Conservation (phyloP, 176 grass and related monocot species). For the Bonia amplexicaulis region DNA sequence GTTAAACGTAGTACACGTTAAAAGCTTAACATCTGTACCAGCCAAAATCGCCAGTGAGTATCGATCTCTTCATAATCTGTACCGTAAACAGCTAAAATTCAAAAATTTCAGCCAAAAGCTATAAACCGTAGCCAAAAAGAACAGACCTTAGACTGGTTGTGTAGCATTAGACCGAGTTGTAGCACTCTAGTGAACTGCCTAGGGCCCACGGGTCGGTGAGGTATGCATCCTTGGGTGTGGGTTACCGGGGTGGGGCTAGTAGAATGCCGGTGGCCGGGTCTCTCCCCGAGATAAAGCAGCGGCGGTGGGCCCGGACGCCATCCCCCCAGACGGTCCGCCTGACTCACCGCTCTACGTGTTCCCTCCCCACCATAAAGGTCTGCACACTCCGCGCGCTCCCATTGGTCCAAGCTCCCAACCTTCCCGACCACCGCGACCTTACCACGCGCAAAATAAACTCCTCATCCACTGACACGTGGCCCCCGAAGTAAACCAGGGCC, state of each 20-base stretch:
- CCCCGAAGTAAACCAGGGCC: no score
- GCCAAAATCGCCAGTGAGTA: no score
- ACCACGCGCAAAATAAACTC: no score
- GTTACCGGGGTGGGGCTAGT: neutral
- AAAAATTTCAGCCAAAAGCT: no score
- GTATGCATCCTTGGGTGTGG: neutral
- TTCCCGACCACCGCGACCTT: neutral
- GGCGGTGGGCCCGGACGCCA: neutral
- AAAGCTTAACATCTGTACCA: no score
- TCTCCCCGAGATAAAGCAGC: slow-evolving; percentile 15
- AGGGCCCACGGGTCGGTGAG: neutral
- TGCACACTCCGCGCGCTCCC: slow-evolving; percentile 33
- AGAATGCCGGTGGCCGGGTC: slow-evolving; percentile 2
- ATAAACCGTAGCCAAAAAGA: no score
- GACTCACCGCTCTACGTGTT: slow-evolving; percentile 33
- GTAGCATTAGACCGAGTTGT: no score
- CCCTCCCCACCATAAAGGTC: slow-evolving; percentile 4
- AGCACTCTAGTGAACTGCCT: neutral
- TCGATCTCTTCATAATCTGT: no score
- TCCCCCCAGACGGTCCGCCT: neutral
- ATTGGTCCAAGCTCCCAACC: slow-evolving; percentile 20
- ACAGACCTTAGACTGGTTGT: no score
- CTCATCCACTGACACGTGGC: no score
- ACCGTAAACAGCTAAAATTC: no score
- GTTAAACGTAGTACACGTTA: no score